Conservation (phyloP, 805 yeast species). For the Zygosaccharomyces kombuchaensis region DNA sequence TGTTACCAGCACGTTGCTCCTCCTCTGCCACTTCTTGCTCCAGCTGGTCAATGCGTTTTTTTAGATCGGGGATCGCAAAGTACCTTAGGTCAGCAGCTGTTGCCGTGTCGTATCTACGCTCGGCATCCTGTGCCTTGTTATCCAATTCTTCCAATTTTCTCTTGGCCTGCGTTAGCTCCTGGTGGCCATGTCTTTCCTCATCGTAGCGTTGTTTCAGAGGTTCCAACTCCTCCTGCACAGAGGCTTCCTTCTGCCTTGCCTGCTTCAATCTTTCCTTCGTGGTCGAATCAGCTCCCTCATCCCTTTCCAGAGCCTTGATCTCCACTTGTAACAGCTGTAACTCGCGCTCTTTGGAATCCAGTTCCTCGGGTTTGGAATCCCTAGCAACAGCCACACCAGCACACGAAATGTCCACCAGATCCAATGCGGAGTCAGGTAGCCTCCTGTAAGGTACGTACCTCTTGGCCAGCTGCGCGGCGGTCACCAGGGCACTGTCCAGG, state of each 20-base stretch:
- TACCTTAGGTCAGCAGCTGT: slow-evolving; percentile 94
- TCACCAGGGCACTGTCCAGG: slow-evolving; percentile 86
- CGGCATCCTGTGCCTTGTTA: slow-evolving; percentile 91
- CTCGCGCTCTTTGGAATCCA: slow-evolving; percentile 90
- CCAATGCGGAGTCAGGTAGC: slow-evolving; percentile 96
- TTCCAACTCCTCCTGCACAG: slow-evolving; percentile 73
- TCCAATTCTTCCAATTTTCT: slow-evolving; percentile 89
- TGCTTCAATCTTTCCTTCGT: slow-evolving; percentile 81
- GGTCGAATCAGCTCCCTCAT: slow-evolving; percentile 73
- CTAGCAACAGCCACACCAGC: slow-evolving; percentile 97
- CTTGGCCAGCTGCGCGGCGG: slow-evolving; percentile 92
- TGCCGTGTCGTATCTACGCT: slow-evolving; percentile 91
- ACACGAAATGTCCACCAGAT: slow-evolving; percentile 91
- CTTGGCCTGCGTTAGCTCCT: slow-evolving; percentile 83
- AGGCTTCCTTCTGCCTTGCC: slow-evolving; percentile 76
- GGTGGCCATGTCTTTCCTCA: slow-evolving; percentile 87
- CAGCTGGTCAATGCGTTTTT: slow-evolving; percentile 66
- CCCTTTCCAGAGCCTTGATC: slow-evolving; percentile 95
- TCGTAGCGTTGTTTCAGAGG: slow-evolving; percentile 83
- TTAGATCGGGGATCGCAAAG: slow-evolving; percentile 93
- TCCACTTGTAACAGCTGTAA: slow-evolving; percentile 89
- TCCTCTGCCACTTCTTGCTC: slow-evolving; percentile 79
- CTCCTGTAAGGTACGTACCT: slow-evolving; percentile 92
- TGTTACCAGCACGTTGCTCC: slow-evolving; percentile 54
- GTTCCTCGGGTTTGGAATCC: slow-evolving; percentile 95